Percentiles rank a stretch among this genome's conserved stretches.
Evolutionary conservation across 169 alveolate species (phyloP).

Genomic region (Plasmodium inui): DNA sequence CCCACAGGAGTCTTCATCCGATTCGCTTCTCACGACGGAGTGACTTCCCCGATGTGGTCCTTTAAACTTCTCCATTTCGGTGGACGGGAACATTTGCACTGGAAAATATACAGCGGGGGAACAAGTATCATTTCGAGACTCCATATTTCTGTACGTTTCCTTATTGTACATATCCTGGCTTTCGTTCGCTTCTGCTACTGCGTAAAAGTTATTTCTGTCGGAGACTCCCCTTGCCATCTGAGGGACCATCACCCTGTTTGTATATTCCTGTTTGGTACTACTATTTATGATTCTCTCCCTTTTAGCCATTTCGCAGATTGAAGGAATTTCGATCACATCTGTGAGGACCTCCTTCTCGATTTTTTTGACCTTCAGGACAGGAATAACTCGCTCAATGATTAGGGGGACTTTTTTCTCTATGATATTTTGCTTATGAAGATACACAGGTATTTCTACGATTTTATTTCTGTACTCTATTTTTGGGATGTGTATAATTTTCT

Average conservation of each 20-base stretch:
- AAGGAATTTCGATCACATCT: slow-evolving; percentile 50
- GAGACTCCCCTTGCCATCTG: neutral
- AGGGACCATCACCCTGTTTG: neutral
- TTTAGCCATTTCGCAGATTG: slow-evolving; percentile 41
- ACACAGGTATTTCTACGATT: slow-evolving; percentile 72
- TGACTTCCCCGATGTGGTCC: neutral
- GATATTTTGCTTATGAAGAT: slow-evolving; percentile 68
- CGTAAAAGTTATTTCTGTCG: neutral
- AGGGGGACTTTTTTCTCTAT: slow-evolving; percentile 69
- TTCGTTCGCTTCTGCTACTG: slow-evolving; percentile 2
- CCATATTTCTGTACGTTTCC: slow-evolving; percentile 50
- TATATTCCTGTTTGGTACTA: neutral
- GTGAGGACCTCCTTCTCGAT: slow-evolving; percentile 50
- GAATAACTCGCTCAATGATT: slow-evolving; percentile 67
- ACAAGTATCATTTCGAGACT: slow-evolving; percentile 6
- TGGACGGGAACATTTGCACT: neutral
- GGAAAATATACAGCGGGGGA: neutral
- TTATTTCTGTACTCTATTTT: slow-evolving; percentile 74
- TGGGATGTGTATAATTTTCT: slow-evolving; percentile 70
- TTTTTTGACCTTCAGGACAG: slow-evolving; percentile 56
- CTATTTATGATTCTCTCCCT: neutral
- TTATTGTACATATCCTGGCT: slow-evolving; percentile 12
- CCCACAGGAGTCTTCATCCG: slow-evolving; percentile 11
- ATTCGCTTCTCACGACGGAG: neutral
- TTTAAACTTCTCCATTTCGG: neutral